Conservation (phyloP, 257 asterid genomes). For the Petunia axillaris region DNA sequence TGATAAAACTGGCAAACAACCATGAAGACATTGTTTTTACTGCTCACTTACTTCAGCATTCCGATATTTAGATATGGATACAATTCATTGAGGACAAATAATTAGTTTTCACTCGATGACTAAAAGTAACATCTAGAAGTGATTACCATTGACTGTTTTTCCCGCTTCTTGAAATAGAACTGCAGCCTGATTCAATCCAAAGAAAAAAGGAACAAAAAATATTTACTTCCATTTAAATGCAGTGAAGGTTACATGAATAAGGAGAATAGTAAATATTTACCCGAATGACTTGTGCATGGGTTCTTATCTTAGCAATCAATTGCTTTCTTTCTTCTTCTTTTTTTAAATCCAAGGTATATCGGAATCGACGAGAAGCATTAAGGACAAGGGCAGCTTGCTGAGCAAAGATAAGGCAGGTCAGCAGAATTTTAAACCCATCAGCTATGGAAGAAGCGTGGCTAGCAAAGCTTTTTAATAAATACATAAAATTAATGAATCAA, state of each 20-base stretch:
- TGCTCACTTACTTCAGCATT: background rate
- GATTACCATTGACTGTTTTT: conserved; percentile 53
- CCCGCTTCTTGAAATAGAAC: conserved; percentile 82
- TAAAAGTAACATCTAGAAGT: conserved; percentile 26
- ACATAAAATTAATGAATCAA: background rate
- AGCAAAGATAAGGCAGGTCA: conserved; percentile 31
- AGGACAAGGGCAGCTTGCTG: conserved; percentile 98
- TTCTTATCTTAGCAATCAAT: conserved; percentile 71
- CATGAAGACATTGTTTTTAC: conserved; percentile 1
- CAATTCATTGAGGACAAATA: background rate
- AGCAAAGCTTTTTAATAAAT: background rate
- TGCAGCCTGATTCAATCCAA: conserved; percentile 72
- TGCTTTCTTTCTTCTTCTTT: conserved; percentile 89
- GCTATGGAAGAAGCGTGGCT: background rate
- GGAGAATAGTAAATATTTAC: conserved; percentile 42
- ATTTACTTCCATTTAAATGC: background rate
- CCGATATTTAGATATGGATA: background rate
- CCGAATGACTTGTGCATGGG: conserved; percentile 93
- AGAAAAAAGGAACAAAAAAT: conserved; percentile 16
- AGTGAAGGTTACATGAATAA: background rate
- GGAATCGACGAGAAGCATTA: conserved; percentile 94
- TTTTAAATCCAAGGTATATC: conserved; percentile 90
- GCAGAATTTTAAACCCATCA: conserved; percentile 4
- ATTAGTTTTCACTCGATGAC: conserved; percentile 12
- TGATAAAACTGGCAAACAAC: background rate